Conservation (phyloP, 805 yeast species). For the Candida nitratophila region DNA sequence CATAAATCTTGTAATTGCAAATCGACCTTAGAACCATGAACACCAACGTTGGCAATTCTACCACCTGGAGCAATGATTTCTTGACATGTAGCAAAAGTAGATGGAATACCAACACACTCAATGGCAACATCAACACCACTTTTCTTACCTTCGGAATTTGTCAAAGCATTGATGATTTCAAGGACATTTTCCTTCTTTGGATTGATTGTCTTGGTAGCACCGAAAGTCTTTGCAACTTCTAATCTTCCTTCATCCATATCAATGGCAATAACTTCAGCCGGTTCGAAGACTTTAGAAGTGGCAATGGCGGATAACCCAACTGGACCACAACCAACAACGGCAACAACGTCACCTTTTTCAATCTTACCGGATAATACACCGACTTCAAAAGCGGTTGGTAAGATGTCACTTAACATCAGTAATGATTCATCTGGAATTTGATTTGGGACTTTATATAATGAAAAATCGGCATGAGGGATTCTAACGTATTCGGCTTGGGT, state of each 20-base stretch:
- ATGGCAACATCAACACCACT: slow-evolving; percentile 58
- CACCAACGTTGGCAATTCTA: slow-evolving; percentile 59
- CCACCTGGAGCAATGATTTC: slow-evolving; percentile 52
- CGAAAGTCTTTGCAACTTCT: slow-evolving; percentile 48
- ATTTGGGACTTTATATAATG: slow-evolving; percentile 28
- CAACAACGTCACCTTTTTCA: slow-evolving; percentile 49
- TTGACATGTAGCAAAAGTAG: slow-evolving; percentile 53
- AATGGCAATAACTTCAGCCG: slow-evolving; percentile 48
- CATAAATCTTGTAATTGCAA: slow-evolving; percentile 36
- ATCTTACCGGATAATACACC: slow-evolving; percentile 53
- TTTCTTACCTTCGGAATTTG: slow-evolving; percentile 20
- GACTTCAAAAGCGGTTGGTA: slow-evolving; percentile 63
- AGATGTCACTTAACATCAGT: slow-evolving; percentile 55
- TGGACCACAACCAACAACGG: slow-evolving; percentile 63
- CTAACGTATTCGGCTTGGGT: slow-evolving; percentile 59
- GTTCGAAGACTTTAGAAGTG: slow-evolving; percentile 46
- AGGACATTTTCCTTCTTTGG: slow-evolving; percentile 37
- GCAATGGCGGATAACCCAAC: slow-evolving; percentile 59
- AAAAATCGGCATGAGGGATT: slow-evolving; percentile 42
- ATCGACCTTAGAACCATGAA: slow-evolving; percentile 36
- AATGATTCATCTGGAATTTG: slow-evolving; percentile 36
- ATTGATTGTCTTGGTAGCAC: slow-evolving; percentile 53
- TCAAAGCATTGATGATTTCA: slow-evolving; percentile 29
- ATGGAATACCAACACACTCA: slow-evolving; percentile 61
- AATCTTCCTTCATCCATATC: slow-evolving; percentile 55